Evolutionary conservation across 1,284 basidiomycete species (phyloP), one percentile per base, ranked within the genome.

Genomic region (Malassezia arunalokei): DNA sequence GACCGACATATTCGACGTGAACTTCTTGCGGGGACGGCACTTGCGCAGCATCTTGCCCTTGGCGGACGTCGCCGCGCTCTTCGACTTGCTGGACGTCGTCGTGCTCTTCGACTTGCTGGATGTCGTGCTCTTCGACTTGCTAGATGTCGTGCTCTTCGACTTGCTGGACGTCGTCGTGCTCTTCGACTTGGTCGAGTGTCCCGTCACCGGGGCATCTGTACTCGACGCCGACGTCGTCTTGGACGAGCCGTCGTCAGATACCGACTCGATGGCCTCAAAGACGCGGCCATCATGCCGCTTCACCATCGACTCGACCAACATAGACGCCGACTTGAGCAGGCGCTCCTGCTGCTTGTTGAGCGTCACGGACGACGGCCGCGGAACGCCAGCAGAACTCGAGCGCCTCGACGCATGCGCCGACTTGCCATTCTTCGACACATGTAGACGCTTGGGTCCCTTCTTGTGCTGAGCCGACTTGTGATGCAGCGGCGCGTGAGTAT

Each of bases 11-110:
- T 9, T 44, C n/a, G 8, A 4, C 30, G 17, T 20, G 15, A 32
- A 32, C 43, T 41, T 28, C 27, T 43, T 43, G 40, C 48, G 20
- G 2, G 20, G 20, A 24, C 20, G 48, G 48, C 48, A 50, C 11
- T 41, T 40, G 32, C 48, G 48, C 48, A 41, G 48, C 48, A 41
- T 35, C 41, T 12, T 42, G 28, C 11, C 9, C 20, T 24, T 24
- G 20, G 20, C 39, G 17, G 39, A n/a, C 14, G 39, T 20, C 14
- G 5, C 39, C 39, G 39, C 12, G 39, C 39, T 40, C 14, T 20
- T 20, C 41, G 41, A 43, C 20, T 29, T 20, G 41, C 20, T 43
- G 3, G 17, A 14, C 20, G 20, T 28, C 41, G 41, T 11, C 41
- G 41, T 24, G 24, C 41, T 43, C 28, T 27, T 29, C 8, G 9